phyloP scores from a whole-genome alignment of 2,329 filamentous ascomycete genomes.

The Allantophomopsis cytisporea region DNA sequence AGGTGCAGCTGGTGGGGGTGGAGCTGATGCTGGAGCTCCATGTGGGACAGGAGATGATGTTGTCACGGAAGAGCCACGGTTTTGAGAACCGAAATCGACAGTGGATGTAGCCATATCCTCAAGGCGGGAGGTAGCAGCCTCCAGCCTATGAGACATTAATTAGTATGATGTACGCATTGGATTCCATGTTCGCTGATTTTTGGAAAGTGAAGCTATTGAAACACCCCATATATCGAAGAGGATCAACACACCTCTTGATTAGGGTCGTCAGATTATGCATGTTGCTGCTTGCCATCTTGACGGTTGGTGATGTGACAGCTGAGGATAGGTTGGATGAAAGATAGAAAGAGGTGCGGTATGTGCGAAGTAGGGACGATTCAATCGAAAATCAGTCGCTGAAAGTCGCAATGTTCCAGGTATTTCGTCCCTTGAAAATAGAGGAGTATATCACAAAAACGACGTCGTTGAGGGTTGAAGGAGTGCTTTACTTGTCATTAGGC shows the following conservation, averaged over 20 bases:
- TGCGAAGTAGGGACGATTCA: no score
- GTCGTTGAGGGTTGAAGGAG: no score
- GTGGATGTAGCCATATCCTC: conserved; percentile 87
- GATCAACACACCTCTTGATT: conserved; percentile 71
- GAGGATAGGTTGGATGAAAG: not conserved
- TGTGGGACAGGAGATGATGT: conserved; percentile 15
- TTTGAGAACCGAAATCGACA: conserved; percentile 40
- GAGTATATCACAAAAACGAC: no score
- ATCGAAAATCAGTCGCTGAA: no score
- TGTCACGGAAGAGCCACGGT: conserved; percentile 25
- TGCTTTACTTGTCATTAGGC: no score
- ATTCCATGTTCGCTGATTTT: not conserved
- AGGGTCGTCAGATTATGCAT: conserved; percentile 97
- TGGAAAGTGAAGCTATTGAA: no score
- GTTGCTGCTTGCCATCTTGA: conserved; percentile 57
- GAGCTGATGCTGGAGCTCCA: conserved; percentile 20
- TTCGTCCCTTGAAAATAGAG: no score
- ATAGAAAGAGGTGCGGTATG: not conserved
- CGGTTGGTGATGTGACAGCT: conserved; percentile 1
- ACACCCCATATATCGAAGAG: no score
- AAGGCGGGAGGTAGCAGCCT: conserved; percentile 89
- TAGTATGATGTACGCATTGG: no score
- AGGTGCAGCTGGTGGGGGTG: conserved; percentile 20
- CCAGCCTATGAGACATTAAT: conserved; percentile 50
- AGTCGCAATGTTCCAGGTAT: no score